phyloP scores from a whole-genome alignment of 1,284 basidiomycete genomes.

The Tilletia indica region DNA sequence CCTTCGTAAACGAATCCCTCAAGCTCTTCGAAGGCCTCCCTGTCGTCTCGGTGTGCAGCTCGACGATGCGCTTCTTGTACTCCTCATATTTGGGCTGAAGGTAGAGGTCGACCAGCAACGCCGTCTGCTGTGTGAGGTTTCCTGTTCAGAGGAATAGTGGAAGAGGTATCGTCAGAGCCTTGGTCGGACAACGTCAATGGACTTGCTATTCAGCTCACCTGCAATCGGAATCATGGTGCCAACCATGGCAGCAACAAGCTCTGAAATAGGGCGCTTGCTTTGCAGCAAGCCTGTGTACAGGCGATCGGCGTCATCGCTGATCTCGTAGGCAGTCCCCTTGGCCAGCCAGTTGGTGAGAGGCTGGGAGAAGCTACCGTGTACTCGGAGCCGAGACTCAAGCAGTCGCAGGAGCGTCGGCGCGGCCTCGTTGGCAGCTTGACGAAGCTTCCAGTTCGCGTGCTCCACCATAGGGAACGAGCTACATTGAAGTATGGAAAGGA shows the following conservation, averaged over 20 bases:
- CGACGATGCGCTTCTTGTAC: conserved; percentile 26
- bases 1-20: conserved; percentile 28
- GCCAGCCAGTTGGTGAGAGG: conserved; percentile 22
- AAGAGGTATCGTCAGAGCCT: too few species aligned
- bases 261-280: conserved; percentile 5
- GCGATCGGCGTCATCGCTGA: conserved; percentile 21
- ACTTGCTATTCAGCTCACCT: background rate
- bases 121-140: conserved; percentile 28
- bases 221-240: conserved; percentile 27
- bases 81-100: conserved; percentile 23
- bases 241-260: conserved; percentile 19
- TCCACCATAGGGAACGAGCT: conserved; percentile 61
- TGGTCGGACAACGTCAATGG: too few species aligned
- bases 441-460: conserved; percentile 49
- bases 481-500: conserved; percentile 21
- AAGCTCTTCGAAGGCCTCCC: conserved; percentile 28
- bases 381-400: conserved; percentile 24
- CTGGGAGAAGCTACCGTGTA: conserved; percentile 22
- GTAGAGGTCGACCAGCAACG: conserved; percentile 27
- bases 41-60: conserved; percentile 21
- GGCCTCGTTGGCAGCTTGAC: conserved; percentile 21
- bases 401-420: conserved; percentile 17
- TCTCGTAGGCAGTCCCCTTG: conserved; percentile 29
- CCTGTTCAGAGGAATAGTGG: background rate
- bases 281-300: conserved; percentile 22